These are phyloP conservation scores for Rhizopogon roseolus DNA, from an alignment of 768 basidiomycete species.

Conservation along the genomic window DNA sequence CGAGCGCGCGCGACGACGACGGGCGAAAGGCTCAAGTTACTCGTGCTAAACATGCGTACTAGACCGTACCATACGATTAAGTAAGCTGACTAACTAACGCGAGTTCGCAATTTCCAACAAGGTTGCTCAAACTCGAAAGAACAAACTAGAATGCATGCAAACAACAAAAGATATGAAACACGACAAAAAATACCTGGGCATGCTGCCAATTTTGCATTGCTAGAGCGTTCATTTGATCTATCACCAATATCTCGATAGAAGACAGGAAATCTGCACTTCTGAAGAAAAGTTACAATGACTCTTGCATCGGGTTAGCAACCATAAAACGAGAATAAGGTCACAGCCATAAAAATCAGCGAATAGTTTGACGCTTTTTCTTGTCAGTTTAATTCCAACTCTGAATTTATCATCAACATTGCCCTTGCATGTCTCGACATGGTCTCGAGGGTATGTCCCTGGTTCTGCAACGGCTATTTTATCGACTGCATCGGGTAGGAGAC, in stretches of 20 bases:
- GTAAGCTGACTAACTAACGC: no score
- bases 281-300: neutral
- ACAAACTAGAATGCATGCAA: constrained; percentile 55
- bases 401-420: constrained; percentile 99
- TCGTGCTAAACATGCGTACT: no score
- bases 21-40: no score
- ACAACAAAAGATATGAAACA: neutral
- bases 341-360: constrained; percentile 88
- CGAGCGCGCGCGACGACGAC: no score
- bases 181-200: constrained; percentile 58
- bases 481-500: constrained; percentile 67
- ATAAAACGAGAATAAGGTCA: constrained; percentile 75
- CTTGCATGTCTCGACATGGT: constrained; percentile 90
- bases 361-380: constrained; percentile 86
- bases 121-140: constrained; percentile 76
- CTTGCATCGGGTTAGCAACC: neutral
- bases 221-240: no score
- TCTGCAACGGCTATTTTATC: constrained; percentile 79
- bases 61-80: no score
- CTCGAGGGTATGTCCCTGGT: constrained; percentile 73
- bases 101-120: no score
- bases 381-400: constrained; percentile 87
- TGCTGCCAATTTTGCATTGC: constrained; percentile 99
- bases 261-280: constrained; percentile 89
- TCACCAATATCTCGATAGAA: constrained; percentile 84